Evolutionary conservation across 2,329 filamentous ascomycete species (phyloP), one percentile per base, ranked within the genome.

Genomic region (Emericellopsis cladophorae): DNA sequence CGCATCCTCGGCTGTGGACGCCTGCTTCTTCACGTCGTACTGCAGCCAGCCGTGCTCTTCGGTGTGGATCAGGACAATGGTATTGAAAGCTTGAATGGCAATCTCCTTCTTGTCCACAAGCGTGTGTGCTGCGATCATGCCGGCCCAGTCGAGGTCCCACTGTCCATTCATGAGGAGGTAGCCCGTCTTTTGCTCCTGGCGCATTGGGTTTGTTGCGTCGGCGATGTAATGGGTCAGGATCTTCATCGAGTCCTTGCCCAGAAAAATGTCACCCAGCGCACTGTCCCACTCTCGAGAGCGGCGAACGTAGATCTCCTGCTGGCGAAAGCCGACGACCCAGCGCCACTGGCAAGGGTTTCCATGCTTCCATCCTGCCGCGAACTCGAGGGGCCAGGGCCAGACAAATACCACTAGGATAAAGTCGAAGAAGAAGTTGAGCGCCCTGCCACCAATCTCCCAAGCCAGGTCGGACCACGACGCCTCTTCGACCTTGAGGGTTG

Each of bases 111-210:
- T 67, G 48, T 86, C 81, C 2, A 88, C 72, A 48, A 93, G 59
- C 29, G 64, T 63, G 36, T 86, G 82, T 4, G 85, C 86, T 46
- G 72, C 64, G 11, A 87, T 66, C 85, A 95, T 95, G 16, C 73
- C 72, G 37, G 70, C 70, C 72, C 89, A 95, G 57, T 95, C 88
- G 45, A 95, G 66, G 58, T 94, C 84, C 81, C 87, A 96, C 46
- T 87, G 74, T 46, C 72, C 75, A 55, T 89, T 84, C 69, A 94
- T 84, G 49, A 92, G 79, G 47, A 93, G 62, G 55, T 93, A 94
- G 16, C 87, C 88, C 24, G 88, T 95, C 71, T 93, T 95, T 50
- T 78, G 71, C 49, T 72, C 67, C 51, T 90, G 66, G 40, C 79
- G 68, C 51, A 76, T 62, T 18, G 78, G 73, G 14, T 80, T 72